A percentile compares a stretch with the other conserved stretches of the same genome.
Conservation (phyloP, 371 early-diverging fungal species). For the Basidiobolus heterosporus region DNA sequence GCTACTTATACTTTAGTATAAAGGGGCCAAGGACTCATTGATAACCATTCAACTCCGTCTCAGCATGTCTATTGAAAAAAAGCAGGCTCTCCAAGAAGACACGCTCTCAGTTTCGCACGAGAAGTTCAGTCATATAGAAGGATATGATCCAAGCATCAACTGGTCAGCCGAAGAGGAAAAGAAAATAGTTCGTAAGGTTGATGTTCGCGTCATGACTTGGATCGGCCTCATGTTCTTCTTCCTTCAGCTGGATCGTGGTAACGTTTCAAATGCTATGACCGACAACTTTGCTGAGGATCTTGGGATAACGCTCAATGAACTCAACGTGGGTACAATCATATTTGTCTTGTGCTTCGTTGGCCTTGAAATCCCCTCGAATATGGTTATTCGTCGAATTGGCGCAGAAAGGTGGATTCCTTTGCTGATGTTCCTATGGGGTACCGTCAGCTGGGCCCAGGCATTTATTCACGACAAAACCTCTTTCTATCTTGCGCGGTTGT, state of each 20-base stretch:
- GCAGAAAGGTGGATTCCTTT: conserved; percentile 37
- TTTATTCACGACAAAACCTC: conserved; percentile 14
- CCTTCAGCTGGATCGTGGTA: conserved; percentile 17
- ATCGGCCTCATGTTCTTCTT: conserved; percentile 18
- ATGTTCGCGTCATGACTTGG: conserved; percentile 12
- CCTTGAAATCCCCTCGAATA: conserved; percentile 23
- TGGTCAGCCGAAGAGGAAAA: conserved; percentile 18
- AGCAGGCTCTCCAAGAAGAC: too few species aligned
- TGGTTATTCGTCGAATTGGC: conserved; percentile 28
- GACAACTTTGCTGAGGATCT: conserved; percentile 20
- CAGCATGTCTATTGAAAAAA: too few species aligned
- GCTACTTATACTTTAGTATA: too few species aligned
- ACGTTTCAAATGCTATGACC: conserved; percentile 21
- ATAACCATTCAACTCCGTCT: too few species aligned
- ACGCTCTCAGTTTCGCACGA: too few species aligned
- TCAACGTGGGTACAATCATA: conserved; percentile 18
- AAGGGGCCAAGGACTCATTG: too few species aligned
- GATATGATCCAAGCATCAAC: conserved; percentile 11
- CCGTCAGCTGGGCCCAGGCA: conserved; percentile 25
- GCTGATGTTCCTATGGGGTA: conserved; percentile 39
- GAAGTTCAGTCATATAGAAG: too few species aligned
- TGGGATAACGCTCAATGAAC: conserved; percentile 14
- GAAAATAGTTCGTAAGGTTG: conserved; percentile 14
- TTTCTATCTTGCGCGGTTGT: conserved; percentile 26
- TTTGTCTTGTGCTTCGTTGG: conserved; percentile 16